A percentile compares a stretch with the other conserved stretches of the same genome.
Conservation (phyloP, 2,329 filamentous ascomycete species). For the Colletotrichum euphorbiae region DNA sequence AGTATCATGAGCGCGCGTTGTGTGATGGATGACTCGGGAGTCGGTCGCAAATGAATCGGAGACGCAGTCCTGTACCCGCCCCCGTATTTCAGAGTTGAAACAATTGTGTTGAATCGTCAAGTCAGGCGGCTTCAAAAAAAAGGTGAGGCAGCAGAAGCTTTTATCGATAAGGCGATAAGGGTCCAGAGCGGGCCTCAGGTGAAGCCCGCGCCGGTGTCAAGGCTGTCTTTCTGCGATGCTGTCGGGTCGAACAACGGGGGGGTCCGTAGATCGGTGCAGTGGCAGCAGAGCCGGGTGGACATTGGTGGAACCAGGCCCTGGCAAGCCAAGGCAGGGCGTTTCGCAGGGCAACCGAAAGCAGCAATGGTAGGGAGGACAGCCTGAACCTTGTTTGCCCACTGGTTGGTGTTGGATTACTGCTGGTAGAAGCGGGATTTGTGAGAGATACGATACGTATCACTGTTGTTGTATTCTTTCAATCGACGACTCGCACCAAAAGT, state of each 20-base stretch:
- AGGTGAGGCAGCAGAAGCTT: background rate
- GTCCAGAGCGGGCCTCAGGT: constrained; percentile 9
- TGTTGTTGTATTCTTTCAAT: background rate
- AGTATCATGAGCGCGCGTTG: constrained; percentile 14
- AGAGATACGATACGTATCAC: constrained; percentile 4
- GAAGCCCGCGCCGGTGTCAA: no score
- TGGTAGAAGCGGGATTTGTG: background rate
- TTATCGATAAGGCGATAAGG: constrained; percentile 31
- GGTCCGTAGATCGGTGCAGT: constrained; percentile 37
- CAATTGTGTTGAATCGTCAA: background rate
- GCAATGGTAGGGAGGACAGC: constrained; percentile 3
- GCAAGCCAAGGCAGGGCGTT: constrained; percentile 37
- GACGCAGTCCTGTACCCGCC: constrained; percentile 11
- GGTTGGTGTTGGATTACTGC: no score
- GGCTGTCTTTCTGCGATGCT: constrained; percentile 10
- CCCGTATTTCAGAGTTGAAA: constrained; percentile 36
- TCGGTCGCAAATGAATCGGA: constrained; percentile 24
- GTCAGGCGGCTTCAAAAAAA: background rate
- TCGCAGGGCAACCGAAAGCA: constrained; percentile 37
- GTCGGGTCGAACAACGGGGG: constrained; percentile 20
- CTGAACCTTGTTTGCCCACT: constrained; percentile 27
- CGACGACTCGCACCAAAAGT: constrained; percentile 15
- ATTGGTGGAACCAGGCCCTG: constrained; percentile 13
- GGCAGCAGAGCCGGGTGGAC: constrained; percentile 27
- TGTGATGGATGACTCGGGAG: constrained; percentile 31